Conservation (phyloP, 129 eudicot genomes). For the Silybum marianum region DNA sequence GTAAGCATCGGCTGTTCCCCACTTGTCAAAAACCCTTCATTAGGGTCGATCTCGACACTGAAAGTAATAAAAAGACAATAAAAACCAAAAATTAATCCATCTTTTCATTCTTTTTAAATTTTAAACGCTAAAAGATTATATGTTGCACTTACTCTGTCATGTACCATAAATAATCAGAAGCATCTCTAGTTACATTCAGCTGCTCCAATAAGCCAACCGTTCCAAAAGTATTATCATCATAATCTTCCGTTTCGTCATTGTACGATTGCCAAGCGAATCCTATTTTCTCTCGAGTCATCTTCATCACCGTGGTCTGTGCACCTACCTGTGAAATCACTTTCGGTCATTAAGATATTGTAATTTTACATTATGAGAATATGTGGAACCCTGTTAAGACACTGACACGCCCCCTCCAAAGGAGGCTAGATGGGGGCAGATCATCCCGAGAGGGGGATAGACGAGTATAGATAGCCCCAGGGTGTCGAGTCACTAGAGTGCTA, state of each 20-base stretch:
- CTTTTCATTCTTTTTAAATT: background rate
- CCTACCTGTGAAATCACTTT: constrained; percentile 63
- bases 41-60: constrained; percentile 72
- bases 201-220: constrained; percentile 83
- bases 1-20: constrained; percentile 78
- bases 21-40: constrained; percentile 70
- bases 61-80: background rate
- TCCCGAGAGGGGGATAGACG: background rate
- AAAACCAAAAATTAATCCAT: background rate
- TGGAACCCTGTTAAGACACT: background rate
- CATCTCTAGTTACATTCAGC: constrained; percentile 85
- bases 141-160: constrained; percentile 81
- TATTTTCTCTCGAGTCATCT: constrained; percentile 66
- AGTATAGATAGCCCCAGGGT: background rate
- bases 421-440: background rate
- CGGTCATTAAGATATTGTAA: background rate
- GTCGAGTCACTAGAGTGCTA: too few relatives aligned
- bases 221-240: constrained; percentile 64
- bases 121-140: background rate
- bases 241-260: constrained; percentile 71
- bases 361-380: background rate
- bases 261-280: constrained; percentile 89
- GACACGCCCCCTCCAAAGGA: background rate
- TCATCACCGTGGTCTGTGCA: constrained; percentile 90
- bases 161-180: constrained; percentile 93